These are phyloP conservation scores for Trichoderma citrinoviride DNA, from an alignment of 2,329 filamentous ascomycete species.

Conservation along the genomic window DNA sequence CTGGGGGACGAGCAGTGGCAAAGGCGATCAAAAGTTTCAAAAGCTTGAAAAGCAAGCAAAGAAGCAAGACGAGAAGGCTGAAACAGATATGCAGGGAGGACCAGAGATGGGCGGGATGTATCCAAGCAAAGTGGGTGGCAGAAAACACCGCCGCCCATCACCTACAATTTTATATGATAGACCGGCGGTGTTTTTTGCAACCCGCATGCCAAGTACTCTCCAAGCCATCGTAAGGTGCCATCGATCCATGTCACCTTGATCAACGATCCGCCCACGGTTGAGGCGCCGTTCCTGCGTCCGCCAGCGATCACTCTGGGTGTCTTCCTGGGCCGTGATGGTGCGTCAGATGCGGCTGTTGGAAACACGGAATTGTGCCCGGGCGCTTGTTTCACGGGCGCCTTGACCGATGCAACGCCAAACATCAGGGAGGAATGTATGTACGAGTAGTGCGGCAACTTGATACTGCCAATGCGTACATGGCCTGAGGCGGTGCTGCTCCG, in stretches of 20 bases:
- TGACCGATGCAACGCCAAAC: too few species aligned
- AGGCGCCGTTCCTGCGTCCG: slow-evolving; percentile 9
- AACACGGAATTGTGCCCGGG: too few species aligned
- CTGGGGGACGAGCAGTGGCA: slow-evolving; percentile 5
- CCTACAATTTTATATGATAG: too few species aligned
- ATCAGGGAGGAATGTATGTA: too few species aligned
- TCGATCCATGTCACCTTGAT: slow-evolving; percentile 3
- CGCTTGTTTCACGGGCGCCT: too few species aligned
- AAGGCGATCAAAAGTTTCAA: background rate
- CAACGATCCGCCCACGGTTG: background rate
- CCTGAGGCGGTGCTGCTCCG: background rate
- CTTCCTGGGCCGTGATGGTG: background rate
- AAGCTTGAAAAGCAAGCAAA: background rate
- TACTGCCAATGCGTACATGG: too few species aligned
- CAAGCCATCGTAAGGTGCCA: background rate
- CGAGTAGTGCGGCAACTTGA: background rate
- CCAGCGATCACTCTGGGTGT: background rate
- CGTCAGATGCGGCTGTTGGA: background rate
- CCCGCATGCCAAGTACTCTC: too few species aligned
- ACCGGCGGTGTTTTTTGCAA: too few species aligned
- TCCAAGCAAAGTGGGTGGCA: too few species aligned
- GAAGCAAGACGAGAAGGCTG: background rate
- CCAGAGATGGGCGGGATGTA: background rate
- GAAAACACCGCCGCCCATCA: too few species aligned
- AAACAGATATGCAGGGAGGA: slow-evolving; percentile 14